Conservation (phyloP, 306 rosid genomes). For the Lotus japonicus region DNA sequence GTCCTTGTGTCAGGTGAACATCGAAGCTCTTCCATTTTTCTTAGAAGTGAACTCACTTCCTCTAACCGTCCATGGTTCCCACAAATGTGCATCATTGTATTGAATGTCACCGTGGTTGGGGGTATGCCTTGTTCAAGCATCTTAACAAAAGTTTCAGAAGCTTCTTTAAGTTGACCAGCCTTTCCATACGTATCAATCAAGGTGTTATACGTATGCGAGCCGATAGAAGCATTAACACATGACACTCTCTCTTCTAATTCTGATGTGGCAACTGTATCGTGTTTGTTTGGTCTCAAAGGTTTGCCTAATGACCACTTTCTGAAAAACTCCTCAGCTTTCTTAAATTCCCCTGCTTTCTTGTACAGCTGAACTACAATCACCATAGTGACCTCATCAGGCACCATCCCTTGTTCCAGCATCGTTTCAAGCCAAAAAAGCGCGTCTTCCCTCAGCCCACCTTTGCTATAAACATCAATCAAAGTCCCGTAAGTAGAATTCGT, state of each 20-base stretch:
- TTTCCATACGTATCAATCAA: slow-evolving; percentile 85
- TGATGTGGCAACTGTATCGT: background rate
- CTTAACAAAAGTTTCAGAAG: slow-evolving; percentile 56
- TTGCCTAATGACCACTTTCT: slow-evolving; percentile 59
- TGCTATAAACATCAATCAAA: slow-evolving; percentile 79
- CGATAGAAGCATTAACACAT: slow-evolving; percentile 29
- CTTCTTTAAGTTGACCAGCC: slow-evolving; percentile 80
- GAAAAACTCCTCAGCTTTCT: slow-evolving; percentile 75
- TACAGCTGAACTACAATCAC: slow-evolving; percentile 84
- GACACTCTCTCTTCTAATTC: slow-evolving; percentile 14
- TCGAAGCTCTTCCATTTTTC: slow-evolving; percentile 75
- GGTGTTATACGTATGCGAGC: slow-evolving; percentile 78
- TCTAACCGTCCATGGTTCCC: slow-evolving; percentile 73
- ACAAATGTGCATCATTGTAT: slow-evolving; percentile 89
- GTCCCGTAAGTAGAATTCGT: slow-evolving; percentile 92
- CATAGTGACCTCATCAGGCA: slow-evolving; percentile 93
- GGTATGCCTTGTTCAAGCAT: slow-evolving; percentile 80
- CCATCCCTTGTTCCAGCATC: slow-evolving; percentile 69
- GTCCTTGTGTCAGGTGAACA: slow-evolving; percentile 83
- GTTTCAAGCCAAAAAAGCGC: slow-evolving; percentile 73
- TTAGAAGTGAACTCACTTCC: slow-evolving; percentile 61
- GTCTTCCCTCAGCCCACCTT: slow-evolving; percentile 66
- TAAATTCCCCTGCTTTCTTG: slow-evolving; percentile 77
- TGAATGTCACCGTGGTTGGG: slow-evolving; percentile 84
- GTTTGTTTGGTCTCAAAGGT: slow-evolving; percentile 27